A percentile compares a stretch with the other conserved stretches of the same genome.
Conservation (phyloP, 495 filamentous ascomycete species). For the Terfezia boudieri region DNA sequence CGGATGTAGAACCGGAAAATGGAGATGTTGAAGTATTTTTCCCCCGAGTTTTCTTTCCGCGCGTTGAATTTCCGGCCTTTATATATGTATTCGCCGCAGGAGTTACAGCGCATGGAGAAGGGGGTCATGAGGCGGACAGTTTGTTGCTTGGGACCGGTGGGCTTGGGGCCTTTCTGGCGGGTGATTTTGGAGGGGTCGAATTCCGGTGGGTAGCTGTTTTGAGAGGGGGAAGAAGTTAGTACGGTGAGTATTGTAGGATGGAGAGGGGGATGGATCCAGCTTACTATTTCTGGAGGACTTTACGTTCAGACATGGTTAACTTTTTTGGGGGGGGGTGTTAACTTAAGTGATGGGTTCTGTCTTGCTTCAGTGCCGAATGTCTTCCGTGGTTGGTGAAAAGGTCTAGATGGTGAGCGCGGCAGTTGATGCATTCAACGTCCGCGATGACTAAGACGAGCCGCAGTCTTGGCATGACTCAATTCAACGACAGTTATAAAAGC, state of each 20-base stretch:
- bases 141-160: conserved; percentile 56
- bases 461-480: too few relatives aligned
- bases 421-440: too few relatives aligned
- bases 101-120: conserved; percentile 77
- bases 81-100: conserved; percentile 93
- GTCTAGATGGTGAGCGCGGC: too few relatives aligned
- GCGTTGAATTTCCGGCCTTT: conserved; percentile 94
- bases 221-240: neutral
- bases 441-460: too few relatives aligned
- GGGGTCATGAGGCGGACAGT: conserved; percentile 94
- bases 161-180: conserved; percentile 45
- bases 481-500: too few relatives aligned
- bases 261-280: conserved; percentile 7
- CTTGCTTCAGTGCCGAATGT: too few relatives aligned
- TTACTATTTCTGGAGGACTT: conserved; percentile 41
- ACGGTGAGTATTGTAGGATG: neutral
- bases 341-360: too few relatives aligned
- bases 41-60: conserved; percentile 78
- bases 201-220: conserved; percentile 64
- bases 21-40: conserved; percentile 71
- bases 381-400: too few relatives aligned
- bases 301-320: conserved; percentile 74
- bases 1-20: conserved; percentile 91
- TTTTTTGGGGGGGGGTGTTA: neutral
- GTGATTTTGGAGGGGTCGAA: conserved; percentile 79